Evolutionary conservation across 2,329 filamentous ascomycete genomes (phyloP), one percentile per base, ranked within the genome.

Genomic region (Pleoardoris graminearum): DNA sequence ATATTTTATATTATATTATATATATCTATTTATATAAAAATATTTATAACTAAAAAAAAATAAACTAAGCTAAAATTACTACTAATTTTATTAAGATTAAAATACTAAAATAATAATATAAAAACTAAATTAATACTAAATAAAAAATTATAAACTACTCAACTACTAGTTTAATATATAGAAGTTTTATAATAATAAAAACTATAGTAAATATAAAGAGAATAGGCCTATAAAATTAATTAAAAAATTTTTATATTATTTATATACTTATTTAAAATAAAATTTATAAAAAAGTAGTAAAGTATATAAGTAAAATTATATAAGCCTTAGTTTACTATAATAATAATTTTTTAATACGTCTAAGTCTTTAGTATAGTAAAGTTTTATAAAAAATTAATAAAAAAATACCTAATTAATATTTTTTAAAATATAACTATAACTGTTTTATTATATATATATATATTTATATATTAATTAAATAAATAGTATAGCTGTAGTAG

Each of bases 311-410:
- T 82, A 77, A 17, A 80, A 60, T 22, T 77, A 69, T 4, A 69
- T 68, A 8, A 79, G 67, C 1, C 77, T 71, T 25, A 80, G 65
- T 60, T 80, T 77, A 16, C 77, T 76, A 51, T 74, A 80, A 19
- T 57, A 50, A 58, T 77, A 80, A 12, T 77, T 68, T 14, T 54
- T 54, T 37, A 72, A 74, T 10, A 27, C 25, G 25, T 27, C 10
- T 10, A 10, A 27, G 25, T 27, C 16, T 16, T 36, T 17, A 16
- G n/a, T 17, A 16, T 36, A 17, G 33, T n/a, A 36, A n/a, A 36
- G 33, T 36, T 36, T n/a, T 36, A n/a, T 17, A 36, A n/a, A 16
- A 36, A 65, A 54, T 5, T 19, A 45, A 39, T 53, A 57, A 32
- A 60, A 64, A 4, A 42, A 66, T 59, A 27, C 62, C 54, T 36